phyloP scores from a whole-genome alignment of 805 yeast species.

The Lachancea mirantina region DNA sequence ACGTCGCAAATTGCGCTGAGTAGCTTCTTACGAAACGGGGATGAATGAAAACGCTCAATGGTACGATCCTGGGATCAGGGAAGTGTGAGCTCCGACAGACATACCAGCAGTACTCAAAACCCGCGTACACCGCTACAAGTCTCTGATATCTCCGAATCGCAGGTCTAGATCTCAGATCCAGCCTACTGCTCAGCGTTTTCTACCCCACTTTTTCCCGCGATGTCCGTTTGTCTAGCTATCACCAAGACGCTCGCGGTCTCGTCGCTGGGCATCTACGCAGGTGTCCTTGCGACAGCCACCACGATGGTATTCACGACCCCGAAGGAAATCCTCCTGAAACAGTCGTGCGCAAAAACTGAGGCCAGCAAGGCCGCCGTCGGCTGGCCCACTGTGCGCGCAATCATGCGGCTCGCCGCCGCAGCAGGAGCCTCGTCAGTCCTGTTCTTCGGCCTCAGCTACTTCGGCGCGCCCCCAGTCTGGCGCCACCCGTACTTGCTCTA shows the following conservation, averaged over 20 bases:
- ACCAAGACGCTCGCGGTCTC: constrained; percentile 60
- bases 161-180: no score
- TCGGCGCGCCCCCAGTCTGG: constrained; percentile 45
- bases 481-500: constrained; percentile 72
- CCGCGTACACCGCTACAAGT: no score
- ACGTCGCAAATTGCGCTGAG: no score
- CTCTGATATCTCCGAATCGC: no score
- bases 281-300: constrained; percentile 29
- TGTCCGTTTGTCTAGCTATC: constrained; percentile 49
- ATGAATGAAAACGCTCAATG: no score
- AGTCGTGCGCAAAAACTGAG: no score
- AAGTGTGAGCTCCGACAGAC: no score
- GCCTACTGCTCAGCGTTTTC: no score
- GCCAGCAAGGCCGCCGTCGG: constrained; percentile 13
- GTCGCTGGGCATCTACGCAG: constrained; percentile 57
- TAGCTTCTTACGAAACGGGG: no score
- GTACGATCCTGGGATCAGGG: no score
- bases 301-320: constrained; percentile 28
- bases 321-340: constrained; percentile 13
- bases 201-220: no score
- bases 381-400: constrained; percentile 15
- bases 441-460: constrained; percentile 49
- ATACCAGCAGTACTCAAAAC: no score
- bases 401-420: constrained; percentile 20
- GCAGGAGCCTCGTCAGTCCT: constrained; percentile 45